Evolutionary conservation across 75 land plant species (phyloP).

Genomic region (Gnetum montanum): DNA sequence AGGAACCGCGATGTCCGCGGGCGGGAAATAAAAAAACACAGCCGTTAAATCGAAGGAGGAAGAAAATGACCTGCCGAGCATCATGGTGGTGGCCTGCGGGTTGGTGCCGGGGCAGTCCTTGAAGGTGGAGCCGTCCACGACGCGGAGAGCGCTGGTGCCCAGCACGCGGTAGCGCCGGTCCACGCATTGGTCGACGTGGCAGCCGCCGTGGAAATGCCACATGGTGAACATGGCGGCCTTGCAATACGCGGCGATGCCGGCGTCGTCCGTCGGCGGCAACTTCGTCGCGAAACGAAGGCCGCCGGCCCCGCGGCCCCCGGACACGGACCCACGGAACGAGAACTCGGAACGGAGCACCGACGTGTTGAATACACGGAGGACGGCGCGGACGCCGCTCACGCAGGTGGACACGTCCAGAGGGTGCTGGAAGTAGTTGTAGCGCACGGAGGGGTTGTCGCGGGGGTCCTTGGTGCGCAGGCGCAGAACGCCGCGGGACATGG

Average conservation of each 20-base stretch:
- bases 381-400: conserved; percentile 28
- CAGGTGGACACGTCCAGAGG: conserved; percentile 34
- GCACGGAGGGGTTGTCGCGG: conserved; percentile 39
- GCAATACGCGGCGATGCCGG: conserved; percentile 41
- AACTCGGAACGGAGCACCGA: conserved; percentile 24
- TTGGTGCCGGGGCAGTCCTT: conserved; percentile 63
- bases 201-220: conserved; percentile 89
- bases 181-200: conserved; percentile 49
- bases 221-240: conserved; percentile 40
- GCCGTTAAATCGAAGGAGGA: background rate
- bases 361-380: conserved; percentile 31
- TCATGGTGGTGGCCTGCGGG: conserved; percentile 83
- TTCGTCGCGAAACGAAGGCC: conserved; percentile 34
- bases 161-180: conserved; percentile 31
- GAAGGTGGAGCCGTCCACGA: conserved; percentile 72
- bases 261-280: conserved; percentile 21
- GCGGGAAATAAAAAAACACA: background rate
- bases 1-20: too few species aligned
- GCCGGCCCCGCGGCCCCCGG: background rate
- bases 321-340: background rate
- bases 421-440: conserved; percentile 57
- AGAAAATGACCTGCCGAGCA: conserved; percentile 62
- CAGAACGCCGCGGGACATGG: conserved; percentile 36
- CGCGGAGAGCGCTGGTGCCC: conserved; percentile 43
- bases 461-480: conserved; percentile 38